Conservation (phyloP, 768 basidiomycete genomes). For the Mycena maculata region DNA sequence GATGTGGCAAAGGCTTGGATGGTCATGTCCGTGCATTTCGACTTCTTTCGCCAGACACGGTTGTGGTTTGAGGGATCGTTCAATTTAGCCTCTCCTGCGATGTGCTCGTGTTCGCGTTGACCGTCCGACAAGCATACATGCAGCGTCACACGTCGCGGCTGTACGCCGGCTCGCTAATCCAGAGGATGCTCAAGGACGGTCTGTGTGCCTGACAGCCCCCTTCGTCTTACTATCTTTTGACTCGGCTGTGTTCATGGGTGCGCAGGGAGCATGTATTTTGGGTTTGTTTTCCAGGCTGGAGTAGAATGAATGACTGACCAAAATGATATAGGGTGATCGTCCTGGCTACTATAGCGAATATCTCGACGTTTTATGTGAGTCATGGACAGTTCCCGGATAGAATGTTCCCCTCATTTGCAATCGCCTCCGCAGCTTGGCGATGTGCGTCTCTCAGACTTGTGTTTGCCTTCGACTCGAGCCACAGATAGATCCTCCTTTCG, state of each 20-base stretch:
- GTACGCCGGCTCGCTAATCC: slow-evolving; percentile 21
- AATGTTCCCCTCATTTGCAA: slow-evolving; percentile 17
- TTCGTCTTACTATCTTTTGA: slow-evolving; percentile 21
- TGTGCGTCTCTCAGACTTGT: slow-evolving; percentile 21
- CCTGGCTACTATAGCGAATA: slow-evolving; percentile 47
- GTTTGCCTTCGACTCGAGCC: slow-evolving; percentile 14
- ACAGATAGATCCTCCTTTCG: slow-evolving; percentile 21
- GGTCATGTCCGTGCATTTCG: slow-evolving; percentile 20
- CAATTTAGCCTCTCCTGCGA: slow-evolving; percentile 24
- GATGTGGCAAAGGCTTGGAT: slow-evolving; percentile 14
- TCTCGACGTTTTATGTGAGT: slow-evolving; percentile 39
- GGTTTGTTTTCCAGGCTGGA: slow-evolving; percentile 16
- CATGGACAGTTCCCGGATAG: slow-evolving; percentile 15
- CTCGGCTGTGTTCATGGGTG: slow-evolving; percentile 19
- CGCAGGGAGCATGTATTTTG: slow-evolving; percentile 28
- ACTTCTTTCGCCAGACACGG: slow-evolving; percentile 9
- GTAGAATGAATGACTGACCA: slow-evolving; percentile 18
- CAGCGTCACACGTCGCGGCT: slow-evolving; percentile 9
- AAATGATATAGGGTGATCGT: slow-evolving; percentile 24
- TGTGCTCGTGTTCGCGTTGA: slow-evolving; percentile 24
- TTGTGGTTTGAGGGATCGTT: slow-evolving; percentile 6
- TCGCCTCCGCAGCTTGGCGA: slow-evolving; percentile 24
- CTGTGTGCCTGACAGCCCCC: slow-evolving; percentile 9
- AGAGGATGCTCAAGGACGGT: slow-evolving; percentile 24
- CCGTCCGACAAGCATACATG: slow-evolving; percentile 21